Conservation (phyloP, 164 flowering plant species). For the Macadamia integrifolia region DNA sequence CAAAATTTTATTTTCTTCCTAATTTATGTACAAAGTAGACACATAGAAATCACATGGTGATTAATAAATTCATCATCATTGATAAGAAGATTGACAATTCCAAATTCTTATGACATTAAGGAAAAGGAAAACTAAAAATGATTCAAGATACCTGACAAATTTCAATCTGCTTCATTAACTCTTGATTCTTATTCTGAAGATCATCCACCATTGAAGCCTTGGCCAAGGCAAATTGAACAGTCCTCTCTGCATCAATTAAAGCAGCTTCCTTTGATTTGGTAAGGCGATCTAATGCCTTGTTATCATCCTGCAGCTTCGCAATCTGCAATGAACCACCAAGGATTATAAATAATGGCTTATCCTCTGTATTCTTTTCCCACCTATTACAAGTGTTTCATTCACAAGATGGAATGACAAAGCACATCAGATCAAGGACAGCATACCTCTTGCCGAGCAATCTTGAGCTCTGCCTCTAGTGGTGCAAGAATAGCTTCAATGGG, state of each 20-base stretch:
- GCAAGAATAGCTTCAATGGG: constrained; percentile 92
- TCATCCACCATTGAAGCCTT: constrained; percentile 96
- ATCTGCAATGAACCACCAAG: constrained; percentile 37
- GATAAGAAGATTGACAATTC: not conserved
- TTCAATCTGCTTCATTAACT: constrained; percentile 82
- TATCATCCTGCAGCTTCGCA: constrained; percentile 82
- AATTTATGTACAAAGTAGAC: constrained; percentile 8
- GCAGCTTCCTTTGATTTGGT: constrained; percentile 92
- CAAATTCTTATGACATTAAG: not conserved
- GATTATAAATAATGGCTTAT: not conserved
- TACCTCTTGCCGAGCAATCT: constrained; percentile 79
- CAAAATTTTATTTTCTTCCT: constrained; percentile 87
- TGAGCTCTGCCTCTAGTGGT: constrained; percentile 83
- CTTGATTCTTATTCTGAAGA: constrained; percentile 84
- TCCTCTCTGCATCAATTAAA: constrained; percentile 76
- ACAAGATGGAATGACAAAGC: not conserved
- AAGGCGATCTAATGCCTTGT: constrained; percentile 78
- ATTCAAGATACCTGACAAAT: constrained; percentile 63
- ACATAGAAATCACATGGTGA: not conserved
- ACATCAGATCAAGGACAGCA: not conserved
- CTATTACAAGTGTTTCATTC: not conserved
- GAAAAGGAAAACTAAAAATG: not conserved
- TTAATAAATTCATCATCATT: not conserved
- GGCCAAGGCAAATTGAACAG: constrained; percentile 69
- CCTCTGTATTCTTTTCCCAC: not conserved